These are phyloP conservation scores for Eucalyptus tenuipes DNA, from an alignment of 345 rosid genomes.

Conservation along the genomic window DNA sequence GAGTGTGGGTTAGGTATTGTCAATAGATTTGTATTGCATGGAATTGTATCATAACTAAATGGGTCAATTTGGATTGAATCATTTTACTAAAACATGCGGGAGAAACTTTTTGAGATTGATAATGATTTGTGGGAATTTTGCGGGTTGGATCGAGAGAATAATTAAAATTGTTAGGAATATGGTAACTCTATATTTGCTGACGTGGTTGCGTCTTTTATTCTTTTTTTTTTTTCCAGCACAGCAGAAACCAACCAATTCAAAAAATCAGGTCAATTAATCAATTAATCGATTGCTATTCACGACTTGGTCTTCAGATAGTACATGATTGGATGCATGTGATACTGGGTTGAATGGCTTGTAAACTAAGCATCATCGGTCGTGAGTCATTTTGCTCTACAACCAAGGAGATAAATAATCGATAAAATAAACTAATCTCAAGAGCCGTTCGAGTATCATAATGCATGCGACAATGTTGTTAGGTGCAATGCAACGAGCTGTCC, in stretches of 20 bases:
- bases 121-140: neutral
- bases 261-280: neutral
- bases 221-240: neutral
- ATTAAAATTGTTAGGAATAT: neutral
- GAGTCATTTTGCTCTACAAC: neutral
- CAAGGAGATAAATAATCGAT: neutral
- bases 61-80: neutral
- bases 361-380: neutral
- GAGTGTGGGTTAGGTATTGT: neutral
- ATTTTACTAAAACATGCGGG: neutral
- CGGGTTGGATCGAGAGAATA: neutral
- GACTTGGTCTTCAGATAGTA: neutral
- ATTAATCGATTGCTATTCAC: neutral
- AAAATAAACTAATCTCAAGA: neutral
- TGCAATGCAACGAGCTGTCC: neutral
- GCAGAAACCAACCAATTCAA: neutral
- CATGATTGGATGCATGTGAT: neutral
- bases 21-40: neutral
- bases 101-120: neutral
- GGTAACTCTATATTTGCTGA: neutral
- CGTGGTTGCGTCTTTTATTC: neutral
- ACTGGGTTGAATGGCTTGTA: neutral
- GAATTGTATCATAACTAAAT: no score
- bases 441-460: neutral
- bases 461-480: neutral